Evolutionary conservation across 306 rosid species (phyloP).

Genomic region (Casuarina glauca): DNA sequence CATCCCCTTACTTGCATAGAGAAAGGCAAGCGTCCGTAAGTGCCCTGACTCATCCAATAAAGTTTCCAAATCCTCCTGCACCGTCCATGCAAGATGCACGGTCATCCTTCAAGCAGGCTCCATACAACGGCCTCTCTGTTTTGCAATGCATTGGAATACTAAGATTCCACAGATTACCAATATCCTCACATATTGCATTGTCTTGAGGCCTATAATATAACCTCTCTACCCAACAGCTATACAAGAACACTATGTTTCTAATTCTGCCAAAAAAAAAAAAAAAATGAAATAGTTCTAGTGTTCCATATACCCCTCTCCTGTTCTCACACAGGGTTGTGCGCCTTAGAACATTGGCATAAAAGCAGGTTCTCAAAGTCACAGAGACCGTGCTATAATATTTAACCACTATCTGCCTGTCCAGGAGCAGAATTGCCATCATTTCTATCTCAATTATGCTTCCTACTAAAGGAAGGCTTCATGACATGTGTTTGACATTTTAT

Average conservation of each 20-base stretch:
- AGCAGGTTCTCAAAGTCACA: constrained; percentile 3
- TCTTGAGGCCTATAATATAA: constrained; percentile 32
- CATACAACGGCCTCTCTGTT: constrained; percentile 44
- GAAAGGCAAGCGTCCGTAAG: constrained; percentile 92
- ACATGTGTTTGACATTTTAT: too few relatives aligned
- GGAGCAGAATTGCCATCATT: not conserved
- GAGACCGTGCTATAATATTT: not conserved
- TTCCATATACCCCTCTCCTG: constrained; percentile 1
- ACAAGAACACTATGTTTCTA: constrained; percentile 7
- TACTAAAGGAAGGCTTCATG: not conserved
- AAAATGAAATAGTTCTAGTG: not conserved
- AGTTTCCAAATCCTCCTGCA: constrained; percentile 97
- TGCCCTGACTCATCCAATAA: constrained; percentile 87
- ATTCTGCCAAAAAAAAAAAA: not conserved
- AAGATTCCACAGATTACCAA: constrained; percentile 36
- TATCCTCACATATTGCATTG: constrained; percentile 37
- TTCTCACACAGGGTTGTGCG: not conserved
- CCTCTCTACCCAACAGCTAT: constrained; percentile 21
- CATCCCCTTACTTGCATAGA: constrained; percentile 89
- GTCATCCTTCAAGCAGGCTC: constrained; percentile 53
- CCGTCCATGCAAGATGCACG: constrained; percentile 50
- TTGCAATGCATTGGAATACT: constrained; percentile 53
- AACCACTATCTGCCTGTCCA: not conserved
- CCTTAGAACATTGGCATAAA: not conserved
- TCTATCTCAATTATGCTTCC: not conserved